Percentiles rank a stretch among this genome's conserved stretches.
Evolutionary conservation across 163 green algal species (phyloP).

Genomic region (Volvox carteri): DNA sequence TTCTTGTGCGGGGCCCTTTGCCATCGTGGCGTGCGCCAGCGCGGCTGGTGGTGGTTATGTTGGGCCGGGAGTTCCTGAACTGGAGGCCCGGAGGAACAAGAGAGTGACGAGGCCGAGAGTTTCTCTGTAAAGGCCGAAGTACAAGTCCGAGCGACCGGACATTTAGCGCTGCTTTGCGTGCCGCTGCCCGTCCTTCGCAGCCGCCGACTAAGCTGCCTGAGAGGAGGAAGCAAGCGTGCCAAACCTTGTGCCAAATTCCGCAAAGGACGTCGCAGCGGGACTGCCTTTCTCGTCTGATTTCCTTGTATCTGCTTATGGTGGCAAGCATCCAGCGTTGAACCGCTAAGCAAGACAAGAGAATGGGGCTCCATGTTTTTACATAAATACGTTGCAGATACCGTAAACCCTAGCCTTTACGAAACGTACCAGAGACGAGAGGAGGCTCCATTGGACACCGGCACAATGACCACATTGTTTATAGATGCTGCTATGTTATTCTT

Average conservation of each 20-base stretch:
- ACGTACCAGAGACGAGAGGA: background rate
- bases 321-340: conserved; percentile 5
- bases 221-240: background rate
- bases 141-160: background rate
- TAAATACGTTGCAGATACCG: no score
- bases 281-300: background rate
- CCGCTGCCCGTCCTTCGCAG: background rate
- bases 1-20: background rate
- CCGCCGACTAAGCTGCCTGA: conserved; percentile 5
- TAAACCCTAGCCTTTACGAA: background rate
- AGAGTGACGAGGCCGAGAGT: background rate
- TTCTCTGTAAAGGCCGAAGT: background rate
- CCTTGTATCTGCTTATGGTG: background rate
- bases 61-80: background rate
- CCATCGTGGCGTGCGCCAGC: background rate
- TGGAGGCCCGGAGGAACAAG: background rate
- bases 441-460: background rate
- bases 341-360: conserved; percentile 22
- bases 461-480: background rate
- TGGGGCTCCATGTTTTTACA: conserved; percentile 42
- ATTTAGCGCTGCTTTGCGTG: background rate
- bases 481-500: background rate
- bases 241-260: background rate
- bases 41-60: background rate
- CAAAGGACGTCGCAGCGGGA: background rate